Evolutionary conservation across 345 rosid genomes (phyloP).

Genomic region (Camelina hispida): DNA sequence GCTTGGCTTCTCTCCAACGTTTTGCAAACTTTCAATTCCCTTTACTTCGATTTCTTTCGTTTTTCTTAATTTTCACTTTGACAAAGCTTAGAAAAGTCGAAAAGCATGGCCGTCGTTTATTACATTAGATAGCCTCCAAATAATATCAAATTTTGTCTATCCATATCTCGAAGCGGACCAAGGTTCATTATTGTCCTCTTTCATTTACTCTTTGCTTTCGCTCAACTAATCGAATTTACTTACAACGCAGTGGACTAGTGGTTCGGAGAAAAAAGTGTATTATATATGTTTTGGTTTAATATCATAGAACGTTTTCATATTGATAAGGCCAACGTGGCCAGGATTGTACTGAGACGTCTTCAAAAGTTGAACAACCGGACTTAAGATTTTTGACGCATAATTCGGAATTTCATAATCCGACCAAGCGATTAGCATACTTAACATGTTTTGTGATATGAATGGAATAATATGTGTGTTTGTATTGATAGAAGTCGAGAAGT

Average conservation of each 20-base stretch:
- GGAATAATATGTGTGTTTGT: no score
- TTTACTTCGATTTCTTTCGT: background rate
- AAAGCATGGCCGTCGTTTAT: background rate
- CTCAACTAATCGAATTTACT: background rate
- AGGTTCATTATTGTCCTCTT: background rate
- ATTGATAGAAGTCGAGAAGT: no score
- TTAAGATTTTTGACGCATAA: no score
- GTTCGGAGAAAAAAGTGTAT: background rate
- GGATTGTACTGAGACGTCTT: background rate
- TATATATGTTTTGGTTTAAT: background rate
- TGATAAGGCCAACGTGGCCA: background rate
- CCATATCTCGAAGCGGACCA: background rate
- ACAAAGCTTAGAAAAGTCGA: background rate
- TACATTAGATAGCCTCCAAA: background rate
- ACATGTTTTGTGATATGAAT: no score
- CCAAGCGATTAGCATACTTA: no score
- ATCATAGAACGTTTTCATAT: background rate
- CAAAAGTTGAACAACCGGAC: no score
- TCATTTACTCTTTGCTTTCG: background rate
- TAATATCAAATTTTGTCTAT: background rate
- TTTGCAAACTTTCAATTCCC: background rate
- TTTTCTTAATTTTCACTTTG: background rate
- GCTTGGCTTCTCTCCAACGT: constrained; percentile 22
- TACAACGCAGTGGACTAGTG: background rate
- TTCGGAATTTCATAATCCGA: no score